Percentiles rank a stretch among this genome's conserved stretches.
Evolutionary conservation across 495 filamentous ascomycete genomes (phyloP).

Genomic region (Cudoniella acicularis): DNA sequence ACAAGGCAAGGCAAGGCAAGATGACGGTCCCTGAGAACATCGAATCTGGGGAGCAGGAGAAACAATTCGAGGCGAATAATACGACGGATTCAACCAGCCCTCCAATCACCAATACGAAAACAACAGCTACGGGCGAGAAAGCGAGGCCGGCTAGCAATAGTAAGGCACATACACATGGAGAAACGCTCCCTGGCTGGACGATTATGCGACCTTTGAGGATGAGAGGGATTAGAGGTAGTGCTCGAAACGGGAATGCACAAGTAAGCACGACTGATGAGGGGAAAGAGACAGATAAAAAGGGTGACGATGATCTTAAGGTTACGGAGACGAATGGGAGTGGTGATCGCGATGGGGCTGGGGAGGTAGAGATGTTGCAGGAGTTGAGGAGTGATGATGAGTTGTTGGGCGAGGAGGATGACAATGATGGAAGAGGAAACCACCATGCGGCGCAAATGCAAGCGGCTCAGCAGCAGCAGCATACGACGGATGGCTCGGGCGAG

Average conservation of each 20-base stretch:
- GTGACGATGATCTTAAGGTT: slow-evolving; percentile 11
- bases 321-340: slow-evolving; percentile 15
- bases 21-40: not conserved
- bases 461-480: not conserved
- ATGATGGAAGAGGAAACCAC: not conserved
- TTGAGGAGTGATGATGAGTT: slow-evolving; percentile 24
- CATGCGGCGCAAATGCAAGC: not conserved
- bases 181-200: slow-evolving; percentile 21
- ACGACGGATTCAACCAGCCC: too few relatives aligned
- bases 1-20: too few relatives aligned
- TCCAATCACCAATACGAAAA: not conserved
- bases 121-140: slow-evolving; percentile 2
- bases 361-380: slow-evolving; percentile 17
- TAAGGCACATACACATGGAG: slow-evolving; percentile 2
- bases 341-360: slow-evolving; percentile 9
- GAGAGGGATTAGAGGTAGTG: not conserved
- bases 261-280: not conserved
- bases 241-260: not conserved
- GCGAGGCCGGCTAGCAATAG: too few relatives aligned
- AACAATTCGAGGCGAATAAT: too few relatives aligned
- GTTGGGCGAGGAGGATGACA: slow-evolving; percentile 5
- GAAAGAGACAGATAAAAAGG: slow-evolving; percentile 10
- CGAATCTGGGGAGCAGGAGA: not conserved
- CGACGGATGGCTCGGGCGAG: not conserved
- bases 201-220: slow-evolving; percentile 24